phyloP scores from a whole-genome alignment of 768 basidiomycete genomes.

The Saitozyma sp. region DNA sequence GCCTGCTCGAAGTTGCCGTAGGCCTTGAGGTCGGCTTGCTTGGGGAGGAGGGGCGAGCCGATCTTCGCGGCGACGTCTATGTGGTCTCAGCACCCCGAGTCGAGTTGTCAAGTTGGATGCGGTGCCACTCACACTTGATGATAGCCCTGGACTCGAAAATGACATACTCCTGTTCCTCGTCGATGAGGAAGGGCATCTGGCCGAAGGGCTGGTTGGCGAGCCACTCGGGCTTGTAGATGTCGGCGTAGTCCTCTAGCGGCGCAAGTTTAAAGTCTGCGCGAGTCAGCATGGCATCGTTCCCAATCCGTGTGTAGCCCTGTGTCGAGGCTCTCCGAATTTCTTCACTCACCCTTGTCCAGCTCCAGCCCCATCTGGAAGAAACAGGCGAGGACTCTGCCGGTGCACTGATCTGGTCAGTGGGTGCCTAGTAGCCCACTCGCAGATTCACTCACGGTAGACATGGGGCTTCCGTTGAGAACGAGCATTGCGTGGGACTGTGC shows the following conservation, averaged over 20 bases:
- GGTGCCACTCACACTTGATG: slow-evolving; percentile 17
- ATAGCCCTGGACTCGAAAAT: slow-evolving; percentile 54
- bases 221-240: slow-evolving; percentile 45
- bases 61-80: slow-evolving; percentile 61
- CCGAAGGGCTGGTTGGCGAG: slow-evolving; percentile 64
- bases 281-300: neutral
- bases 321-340: neutral
- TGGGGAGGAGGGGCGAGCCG: slow-evolving; percentile 58
- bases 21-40: slow-evolving; percentile 48
- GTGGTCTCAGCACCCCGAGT: slow-evolving; percentile 58
- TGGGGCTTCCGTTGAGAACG: too few species aligned
- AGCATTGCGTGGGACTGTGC: too few species aligned
- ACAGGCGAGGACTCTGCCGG: neutral
- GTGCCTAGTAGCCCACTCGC: neutral
- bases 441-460: too few species aligned
- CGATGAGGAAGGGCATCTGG: slow-evolving; percentile 62
- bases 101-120: neutral
- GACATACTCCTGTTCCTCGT: slow-evolving; percentile 62
- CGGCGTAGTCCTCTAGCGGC: neutral
- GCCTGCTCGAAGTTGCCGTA: slow-evolving; percentile 52
- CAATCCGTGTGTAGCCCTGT: neutral
- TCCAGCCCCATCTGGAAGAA: neutral
- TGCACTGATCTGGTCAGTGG: neutral
- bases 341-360: neutral
- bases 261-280: slow-evolving; percentile 9